Evolutionary conservation across 2,329 filamentous ascomycete species (phyloP), one percentile per base, ranked within the genome.

Genomic region (Domatiomyces globalis): DNA sequence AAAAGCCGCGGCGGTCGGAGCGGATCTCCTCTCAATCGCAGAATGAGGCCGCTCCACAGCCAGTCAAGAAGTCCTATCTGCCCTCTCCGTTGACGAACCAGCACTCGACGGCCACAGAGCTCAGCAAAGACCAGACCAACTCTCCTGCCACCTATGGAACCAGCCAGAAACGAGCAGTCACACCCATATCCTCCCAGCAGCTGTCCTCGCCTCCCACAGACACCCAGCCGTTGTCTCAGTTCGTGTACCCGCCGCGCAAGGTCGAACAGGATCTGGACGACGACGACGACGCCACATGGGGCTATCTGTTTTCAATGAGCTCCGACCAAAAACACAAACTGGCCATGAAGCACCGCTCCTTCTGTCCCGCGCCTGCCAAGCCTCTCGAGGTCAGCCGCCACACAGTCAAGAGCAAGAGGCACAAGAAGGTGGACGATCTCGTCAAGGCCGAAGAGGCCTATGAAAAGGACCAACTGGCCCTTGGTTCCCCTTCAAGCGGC

Each of bases 271-370:
- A 94, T 51, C 79, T 89, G 56, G 85, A 95, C 63, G 88, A 95
- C 69, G 79, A 78, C 52, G 77, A 79, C 45, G 85, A 94, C 65
- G 87, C 87, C 7, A 87, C 96, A 1, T 98, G 92, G 92, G 94
- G 94, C 10, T 98, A 96, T 63, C 73, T 98, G 4, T 79, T 95
- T 50, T 87, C 90, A 1, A 71, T 95, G 20, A 83, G 90, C 63
- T 76, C 78, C 49, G 79, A 78, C 57, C 81, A 83, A 50, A 83
- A 80, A 68, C 70, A 84, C 66, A 68, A 76, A 4, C 67, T 94
- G 69, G 85, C 94, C 6, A 67, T 98, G 66, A 84, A 79, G 67
- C 87, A 80, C 62, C 78, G 89, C 51, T 77, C 75, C 53, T 75
- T 78, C 36, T 95, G 88, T 63, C 80, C 83, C 0, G 66, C 78